Conservation (phyloP, 129 eudicot species). For the Tagetes erecta region DNA sequence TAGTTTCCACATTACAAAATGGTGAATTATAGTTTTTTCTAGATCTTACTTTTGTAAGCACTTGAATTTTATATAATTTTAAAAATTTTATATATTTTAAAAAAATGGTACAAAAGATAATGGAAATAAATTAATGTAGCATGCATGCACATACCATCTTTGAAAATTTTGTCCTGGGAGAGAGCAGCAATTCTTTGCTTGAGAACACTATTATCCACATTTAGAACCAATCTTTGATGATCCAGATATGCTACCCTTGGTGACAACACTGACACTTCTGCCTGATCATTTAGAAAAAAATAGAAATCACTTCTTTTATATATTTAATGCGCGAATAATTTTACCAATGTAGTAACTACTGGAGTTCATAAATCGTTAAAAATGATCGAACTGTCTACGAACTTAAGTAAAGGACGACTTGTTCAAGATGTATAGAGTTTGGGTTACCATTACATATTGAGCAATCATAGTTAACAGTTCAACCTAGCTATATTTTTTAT, state of each 20-base stretch:
- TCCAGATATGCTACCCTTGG: conserved; percentile 93
- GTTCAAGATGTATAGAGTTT: not conserved
- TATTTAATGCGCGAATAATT: not conserved
- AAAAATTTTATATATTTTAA: not conserved
- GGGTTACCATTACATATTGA: not conserved
- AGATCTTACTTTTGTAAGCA: not conserved
- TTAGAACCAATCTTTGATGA: conserved; percentile 80
- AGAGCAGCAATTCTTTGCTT: conserved; percentile 93
- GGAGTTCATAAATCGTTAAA: not conserved
- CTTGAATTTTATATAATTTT: not conserved
- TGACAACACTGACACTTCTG: conserved; percentile 84
- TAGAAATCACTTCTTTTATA: not conserved
- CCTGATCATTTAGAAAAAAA: conserved; percentile 37
- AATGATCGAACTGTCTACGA: not conserved
- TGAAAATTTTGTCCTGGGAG: conserved; percentile 88
- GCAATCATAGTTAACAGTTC: not conserved
- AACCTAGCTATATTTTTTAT: no score
- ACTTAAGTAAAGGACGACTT: not conserved
- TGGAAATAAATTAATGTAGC: not conserved
- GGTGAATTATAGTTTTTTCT: not conserved
- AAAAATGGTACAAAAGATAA: not conserved
- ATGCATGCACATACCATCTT: conserved; percentile 60
- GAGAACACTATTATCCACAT: conserved; percentile 85
- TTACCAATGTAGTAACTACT: not conserved
- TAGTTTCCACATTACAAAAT: not conserved